Conservation (phyloP, 2,329 filamentous ascomycete species). For the Phialemoniopsis sp. region DNA sequence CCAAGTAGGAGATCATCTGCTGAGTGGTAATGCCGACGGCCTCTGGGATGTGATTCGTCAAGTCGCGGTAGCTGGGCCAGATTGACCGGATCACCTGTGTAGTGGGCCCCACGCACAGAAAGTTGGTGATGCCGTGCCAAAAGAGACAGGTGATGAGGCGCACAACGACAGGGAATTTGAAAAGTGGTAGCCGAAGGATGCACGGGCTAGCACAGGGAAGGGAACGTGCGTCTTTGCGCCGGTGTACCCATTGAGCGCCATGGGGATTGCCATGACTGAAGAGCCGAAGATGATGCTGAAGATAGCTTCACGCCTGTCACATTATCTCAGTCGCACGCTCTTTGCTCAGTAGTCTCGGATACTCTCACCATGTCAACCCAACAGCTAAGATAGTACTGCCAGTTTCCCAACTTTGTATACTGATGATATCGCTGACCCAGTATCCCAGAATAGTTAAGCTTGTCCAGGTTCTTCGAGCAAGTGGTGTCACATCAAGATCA, state of each 20-base stretch:
- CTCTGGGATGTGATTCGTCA: slow-evolving; percentile 33
- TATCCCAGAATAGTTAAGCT: slow-evolving; percentile 15
- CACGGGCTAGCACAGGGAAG: too few species aligned
- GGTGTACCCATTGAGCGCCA: slow-evolving; percentile 7
- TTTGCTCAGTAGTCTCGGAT: too few species aligned
- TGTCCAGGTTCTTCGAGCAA: slow-evolving; percentile 13
- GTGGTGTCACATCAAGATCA: slow-evolving; percentile 12
- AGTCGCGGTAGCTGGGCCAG: slow-evolving; percentile 33
- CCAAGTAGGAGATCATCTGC: slow-evolving; percentile 44
- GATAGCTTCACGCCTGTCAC: too few species aligned
- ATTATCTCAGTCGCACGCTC: slow-evolving; percentile 4
- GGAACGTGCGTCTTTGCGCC: slow-evolving; percentile 6
- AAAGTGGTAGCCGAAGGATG: slow-evolving; percentile 24
- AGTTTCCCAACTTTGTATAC: slow-evolving; percentile 15
- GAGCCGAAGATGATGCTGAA: slow-evolving; percentile 8
- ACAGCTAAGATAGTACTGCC: slow-evolving; percentile 15
- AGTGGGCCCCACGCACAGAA: neutral
- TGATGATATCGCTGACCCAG: slow-evolving; percentile 16
- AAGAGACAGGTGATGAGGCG: slow-evolving; percentile 24
- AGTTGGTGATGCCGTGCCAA: slow-evolving; percentile 24
- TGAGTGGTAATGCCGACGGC: slow-evolving; percentile 42
- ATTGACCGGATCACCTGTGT: slow-evolving; percentile 26
- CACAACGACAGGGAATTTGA: slow-evolving; percentile 19
- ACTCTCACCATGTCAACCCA: slow-evolving; percentile 16
- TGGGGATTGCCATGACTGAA: slow-evolving; percentile 8